Evolutionary conservation across 192 early-diverging fungal species (phyloP).

Genomic region (Coemansia sp.): DNA sequence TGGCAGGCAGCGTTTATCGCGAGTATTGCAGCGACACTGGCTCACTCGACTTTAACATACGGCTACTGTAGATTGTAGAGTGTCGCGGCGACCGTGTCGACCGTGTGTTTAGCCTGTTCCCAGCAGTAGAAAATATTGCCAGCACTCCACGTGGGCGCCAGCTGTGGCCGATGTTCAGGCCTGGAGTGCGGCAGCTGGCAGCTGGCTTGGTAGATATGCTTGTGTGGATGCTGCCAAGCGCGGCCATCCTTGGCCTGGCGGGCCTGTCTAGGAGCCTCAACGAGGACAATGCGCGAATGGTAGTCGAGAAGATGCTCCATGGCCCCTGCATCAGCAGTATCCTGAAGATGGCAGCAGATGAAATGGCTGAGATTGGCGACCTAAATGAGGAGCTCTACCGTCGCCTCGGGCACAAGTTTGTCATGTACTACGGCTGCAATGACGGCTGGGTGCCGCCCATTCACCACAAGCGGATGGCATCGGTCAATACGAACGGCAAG

Average conservation of each 20-base stretch:
- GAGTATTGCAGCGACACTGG: background rate
- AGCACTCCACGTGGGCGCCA: conserved; percentile 72
- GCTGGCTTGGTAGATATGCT: conserved; percentile 41
- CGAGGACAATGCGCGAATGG: conserved; percentile 55
- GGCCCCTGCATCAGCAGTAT: conserved; percentile 61
- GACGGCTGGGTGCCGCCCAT: conserved; percentile 79
- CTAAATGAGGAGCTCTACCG: conserved; percentile 67
- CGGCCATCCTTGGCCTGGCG: conserved; percentile 18
- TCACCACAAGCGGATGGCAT: conserved; percentile 65
- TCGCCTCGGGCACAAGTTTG: conserved; percentile 58
- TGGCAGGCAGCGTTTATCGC: no score
- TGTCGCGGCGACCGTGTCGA: conserved; percentile 63
- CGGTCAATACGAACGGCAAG: conserved; percentile 62
- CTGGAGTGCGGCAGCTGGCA: conserved; percentile 23
- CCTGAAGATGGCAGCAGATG: conserved; percentile 67
- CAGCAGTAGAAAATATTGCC: conserved; percentile 74
- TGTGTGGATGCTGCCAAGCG: conserved; percentile 29
- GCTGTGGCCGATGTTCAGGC: conserved; percentile 44
- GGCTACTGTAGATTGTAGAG: conserved; percentile 48
- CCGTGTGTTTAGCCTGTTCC: conserved; percentile 71
- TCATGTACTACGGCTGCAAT: conserved; percentile 73
- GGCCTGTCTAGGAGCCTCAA: conserved; percentile 19
- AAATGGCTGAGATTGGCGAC: conserved; percentile 67
- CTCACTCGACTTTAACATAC: conserved; percentile 10
- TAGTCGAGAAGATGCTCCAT: conserved; percentile 67